phyloP scores from a whole-genome alignment of 2,329 filamentous ascomycete species.

The Biscogniauxia marginata region DNA sequence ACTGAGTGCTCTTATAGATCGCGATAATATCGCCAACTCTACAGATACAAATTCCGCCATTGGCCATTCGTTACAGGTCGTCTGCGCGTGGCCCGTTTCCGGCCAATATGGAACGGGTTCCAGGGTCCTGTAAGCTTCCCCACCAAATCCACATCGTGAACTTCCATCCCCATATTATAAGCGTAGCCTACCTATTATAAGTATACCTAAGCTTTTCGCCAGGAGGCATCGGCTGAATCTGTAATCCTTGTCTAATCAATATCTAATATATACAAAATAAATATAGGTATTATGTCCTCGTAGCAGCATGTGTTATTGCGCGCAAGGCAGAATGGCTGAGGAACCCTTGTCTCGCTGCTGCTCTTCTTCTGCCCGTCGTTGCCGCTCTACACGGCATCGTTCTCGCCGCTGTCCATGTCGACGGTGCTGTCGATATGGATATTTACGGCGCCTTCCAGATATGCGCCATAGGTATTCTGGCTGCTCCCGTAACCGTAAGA shows the following conservation, averaged over 20 bases:
- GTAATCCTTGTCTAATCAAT: no score
- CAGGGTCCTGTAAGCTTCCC: constrained; percentile 36
- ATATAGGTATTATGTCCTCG: constrained; percentile 62
- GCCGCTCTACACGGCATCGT: constrained; percentile 64
- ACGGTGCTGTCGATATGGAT: constrained; percentile 67
- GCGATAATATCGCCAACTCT: constrained; percentile 9
- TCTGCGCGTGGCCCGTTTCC: constrained; percentile 43
- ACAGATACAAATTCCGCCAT: constrained; percentile 24
- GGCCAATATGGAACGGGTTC: constrained; percentile 42
- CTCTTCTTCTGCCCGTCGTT: constrained; percentile 60
- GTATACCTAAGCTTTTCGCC: no score
- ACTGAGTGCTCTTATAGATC: constrained; percentile 25
- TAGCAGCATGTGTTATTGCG: constrained; percentile 62
- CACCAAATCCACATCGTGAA: constrained; percentile 4
- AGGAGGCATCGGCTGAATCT: no score
- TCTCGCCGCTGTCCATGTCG: constrained; percentile 56
- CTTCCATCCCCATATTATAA: not conserved
- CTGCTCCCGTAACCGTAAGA: constrained; percentile 61
- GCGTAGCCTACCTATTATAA: constrained; percentile 2
- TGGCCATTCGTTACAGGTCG: constrained; percentile 29
- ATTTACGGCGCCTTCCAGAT: constrained; percentile 67
- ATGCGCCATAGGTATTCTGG: constrained; percentile 64
- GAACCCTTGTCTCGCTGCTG: constrained; percentile 62
- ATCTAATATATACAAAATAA: no score
- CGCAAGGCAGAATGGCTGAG: constrained; percentile 60